Conservation (phyloP, 192 early-diverging fungal species). For the Coemansia aciculifera region DNA sequence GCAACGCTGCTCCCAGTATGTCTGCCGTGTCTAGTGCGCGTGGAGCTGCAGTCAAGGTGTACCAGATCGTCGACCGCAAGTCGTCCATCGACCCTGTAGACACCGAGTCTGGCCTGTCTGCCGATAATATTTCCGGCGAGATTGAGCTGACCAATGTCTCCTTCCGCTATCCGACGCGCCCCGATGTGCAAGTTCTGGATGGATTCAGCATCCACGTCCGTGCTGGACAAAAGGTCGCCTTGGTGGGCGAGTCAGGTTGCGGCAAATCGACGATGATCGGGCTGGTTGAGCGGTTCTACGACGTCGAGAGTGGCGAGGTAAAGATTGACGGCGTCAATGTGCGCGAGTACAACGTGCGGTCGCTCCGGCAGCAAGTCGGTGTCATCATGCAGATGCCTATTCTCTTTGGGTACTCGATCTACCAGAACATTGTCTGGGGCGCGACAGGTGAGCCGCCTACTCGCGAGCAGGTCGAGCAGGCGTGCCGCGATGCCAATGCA, state of each 20-base stretch:
- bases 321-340: slow-evolving; percentile 75
- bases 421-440: slow-evolving; percentile 81
- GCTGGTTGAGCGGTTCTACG: slow-evolving; percentile 88
- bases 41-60: slow-evolving; percentile 83
- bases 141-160: slow-evolving; percentile 76
- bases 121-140: slow-evolving; percentile 58
- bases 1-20: slow-evolving; percentile 71
- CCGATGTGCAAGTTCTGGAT: slow-evolving; percentile 78
- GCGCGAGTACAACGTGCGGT: slow-evolving; percentile 75
- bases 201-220: slow-evolving; percentile 67
- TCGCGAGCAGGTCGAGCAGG: slow-evolving; percentile 69
- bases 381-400: slow-evolving; percentile 92
- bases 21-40: slow-evolving; percentile 71
- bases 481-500: slow-evolving; percentile 68
- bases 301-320: slow-evolving; percentile 57
- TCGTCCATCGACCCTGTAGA: slow-evolving; percentile 71
- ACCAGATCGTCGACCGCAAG: slow-evolving; percentile 76
- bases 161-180: slow-evolving; percentile 85
- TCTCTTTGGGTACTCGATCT: slow-evolving; percentile 77
- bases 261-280: slow-evolving; percentile 86
- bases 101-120: slow-evolving; percentile 32
- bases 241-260: slow-evolving; percentile 86
- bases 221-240: slow-evolving; percentile 83
- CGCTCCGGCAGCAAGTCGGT: slow-evolving; percentile 83
- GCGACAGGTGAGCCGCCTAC: slow-evolving; percentile 59